Evolutionary conservation across 257 asterid genomes (phyloP).

Genomic region (Avicennia marina): DNA sequence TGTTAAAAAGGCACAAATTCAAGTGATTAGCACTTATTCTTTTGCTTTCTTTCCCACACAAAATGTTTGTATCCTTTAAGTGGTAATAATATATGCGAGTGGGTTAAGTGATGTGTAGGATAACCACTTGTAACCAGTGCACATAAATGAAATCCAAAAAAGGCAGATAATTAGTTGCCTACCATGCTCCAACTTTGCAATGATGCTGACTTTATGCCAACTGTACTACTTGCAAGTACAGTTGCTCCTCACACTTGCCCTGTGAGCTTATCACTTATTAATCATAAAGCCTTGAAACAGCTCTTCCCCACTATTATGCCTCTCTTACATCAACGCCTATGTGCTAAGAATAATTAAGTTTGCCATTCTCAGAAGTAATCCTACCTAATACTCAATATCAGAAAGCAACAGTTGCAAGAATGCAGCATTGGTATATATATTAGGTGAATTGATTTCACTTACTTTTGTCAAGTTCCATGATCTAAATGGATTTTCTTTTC

Average conservation of each 20-base stretch:
- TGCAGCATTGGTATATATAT: slow-evolving; percentile 9
- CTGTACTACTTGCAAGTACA: slow-evolving; percentile 26
- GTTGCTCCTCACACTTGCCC: slow-evolving; percentile 9
- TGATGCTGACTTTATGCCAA: slow-evolving; percentile 39
- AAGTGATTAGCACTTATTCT: neutral
- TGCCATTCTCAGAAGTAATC: slow-evolving; percentile 21
- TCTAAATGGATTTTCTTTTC: neutral
- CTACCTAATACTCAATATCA: slow-evolving; percentile 20
- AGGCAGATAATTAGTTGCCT: slow-evolving; percentile 11
- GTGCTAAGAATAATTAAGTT: slow-evolving; percentile 18
- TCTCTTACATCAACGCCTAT: neutral
- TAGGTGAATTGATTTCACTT: slow-evolving; percentile 13
- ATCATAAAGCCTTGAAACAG: slow-evolving; percentile 20
- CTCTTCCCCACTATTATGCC: slow-evolving; percentile 4
- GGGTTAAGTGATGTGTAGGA: slow-evolving; percentile 17
- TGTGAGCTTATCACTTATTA: slow-evolving; percentile 13
- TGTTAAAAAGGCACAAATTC: neutral
- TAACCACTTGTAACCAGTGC: slow-evolving; percentile 20
- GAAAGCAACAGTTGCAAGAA: slow-evolving; percentile 18
- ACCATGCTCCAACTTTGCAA: slow-evolving; percentile 13
- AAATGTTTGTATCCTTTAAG: neutral
- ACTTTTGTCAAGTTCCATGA: slow-evolving; percentile 1
- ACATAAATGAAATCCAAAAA: slow-evolving; percentile 23
- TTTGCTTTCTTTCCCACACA: neutral
- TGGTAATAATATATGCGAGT: neutral